These are phyloP conservation scores for Xylaria sp. DNA, from an alignment of 2,329 filamentous ascomycete genomes.

Conservation along the genomic window DNA sequence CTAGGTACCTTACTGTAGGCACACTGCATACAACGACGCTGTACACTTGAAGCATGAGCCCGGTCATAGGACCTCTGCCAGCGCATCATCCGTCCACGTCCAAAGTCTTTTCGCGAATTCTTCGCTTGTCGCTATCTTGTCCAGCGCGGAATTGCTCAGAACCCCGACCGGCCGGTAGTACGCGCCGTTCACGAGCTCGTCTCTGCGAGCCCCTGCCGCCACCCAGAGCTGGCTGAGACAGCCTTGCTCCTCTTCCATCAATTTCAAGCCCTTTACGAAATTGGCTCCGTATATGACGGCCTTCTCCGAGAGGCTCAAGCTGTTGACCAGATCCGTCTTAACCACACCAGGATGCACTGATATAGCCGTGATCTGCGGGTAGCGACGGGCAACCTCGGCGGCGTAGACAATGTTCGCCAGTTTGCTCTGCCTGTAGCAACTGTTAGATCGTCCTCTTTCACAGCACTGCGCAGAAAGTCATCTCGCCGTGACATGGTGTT, in stretches of 20 bases:
- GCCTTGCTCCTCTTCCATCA: conserved; percentile 50
- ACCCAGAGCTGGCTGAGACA: conserved; percentile 56
- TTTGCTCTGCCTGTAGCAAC: conserved; percentile 53
- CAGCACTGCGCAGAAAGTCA: neutral
- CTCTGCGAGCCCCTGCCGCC: conserved; percentile 46
- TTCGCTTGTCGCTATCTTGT: conserved; percentile 44
- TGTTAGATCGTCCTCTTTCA: conserved; percentile 6
- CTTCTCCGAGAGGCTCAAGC: conserved; percentile 31
- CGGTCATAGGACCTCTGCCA: conserved; percentile 34
- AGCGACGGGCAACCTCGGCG: conserved; percentile 43
- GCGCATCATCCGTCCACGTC: conserved; percentile 51
- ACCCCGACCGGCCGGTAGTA: conserved; percentile 54
- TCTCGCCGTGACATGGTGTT: too few relatives aligned
- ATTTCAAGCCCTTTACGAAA: conserved; percentile 27
- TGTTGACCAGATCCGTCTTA: conserved; percentile 44
- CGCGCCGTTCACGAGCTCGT: conserved; percentile 49
- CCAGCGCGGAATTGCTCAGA: conserved; percentile 39
- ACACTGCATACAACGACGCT: too few relatives aligned
- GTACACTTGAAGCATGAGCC: too few relatives aligned
- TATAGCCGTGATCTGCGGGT: conserved; percentile 43
- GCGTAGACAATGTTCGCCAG: conserved; percentile 47
- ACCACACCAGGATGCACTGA: conserved; percentile 48
- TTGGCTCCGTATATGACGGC: conserved; percentile 37
- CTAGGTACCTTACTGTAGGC: too few relatives aligned
- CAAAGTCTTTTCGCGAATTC: conserved; percentile 51